These are phyloP conservation scores for Leishmania braziliensis DNA, from an alignment of 208 protist species.

Conservation along the genomic window DNA sequence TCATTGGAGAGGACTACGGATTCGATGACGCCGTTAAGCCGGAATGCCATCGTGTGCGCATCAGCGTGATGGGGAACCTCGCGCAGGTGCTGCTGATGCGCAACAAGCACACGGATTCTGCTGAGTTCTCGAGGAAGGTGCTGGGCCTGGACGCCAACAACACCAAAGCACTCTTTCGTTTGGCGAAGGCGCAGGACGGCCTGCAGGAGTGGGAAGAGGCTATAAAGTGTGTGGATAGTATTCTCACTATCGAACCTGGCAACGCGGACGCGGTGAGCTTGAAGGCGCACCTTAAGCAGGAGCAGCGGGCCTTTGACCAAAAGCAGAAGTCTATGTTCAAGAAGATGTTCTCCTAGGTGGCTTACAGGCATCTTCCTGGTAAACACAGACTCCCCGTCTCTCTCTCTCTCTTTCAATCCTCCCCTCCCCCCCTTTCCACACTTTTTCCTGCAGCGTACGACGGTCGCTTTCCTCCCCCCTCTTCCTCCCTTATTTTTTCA, in stretches of 20 bases:
- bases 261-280: conserved; percentile 69
- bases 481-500: background rate
- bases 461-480: background rate
- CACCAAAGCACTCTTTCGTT: conserved; percentile 76
- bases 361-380: background rate
- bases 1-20: conserved; percentile 81
- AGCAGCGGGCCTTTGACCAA: conserved; percentile 68
- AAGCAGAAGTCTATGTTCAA: conserved; percentile 83
- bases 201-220: conserved; percentile 80
- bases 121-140: conserved; percentile 63
- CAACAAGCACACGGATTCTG: conserved; percentile 49
- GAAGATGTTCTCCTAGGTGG: conserved; percentile 80
- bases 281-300: conserved; percentile 45
- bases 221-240: conserved; percentile 35
- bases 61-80: conserved; percentile 71
- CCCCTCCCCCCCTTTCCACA: background rate
- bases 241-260: conserved; percentile 56
- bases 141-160: conserved; percentile 64
- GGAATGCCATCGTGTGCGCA: conserved; percentile 50
- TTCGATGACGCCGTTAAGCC: conserved; percentile 58
- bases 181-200: conserved; percentile 66
- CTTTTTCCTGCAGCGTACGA: background rate
- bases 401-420: background rate
- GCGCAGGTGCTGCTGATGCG: conserved; percentile 76
- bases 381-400: background rate